A percentile compares a stretch with the other conserved stretches of the same genome.
Evolutionary conservation across 2,329 filamentous ascomycete genomes (phyloP).

Genomic region (Fusarium beomiforme): DNA sequence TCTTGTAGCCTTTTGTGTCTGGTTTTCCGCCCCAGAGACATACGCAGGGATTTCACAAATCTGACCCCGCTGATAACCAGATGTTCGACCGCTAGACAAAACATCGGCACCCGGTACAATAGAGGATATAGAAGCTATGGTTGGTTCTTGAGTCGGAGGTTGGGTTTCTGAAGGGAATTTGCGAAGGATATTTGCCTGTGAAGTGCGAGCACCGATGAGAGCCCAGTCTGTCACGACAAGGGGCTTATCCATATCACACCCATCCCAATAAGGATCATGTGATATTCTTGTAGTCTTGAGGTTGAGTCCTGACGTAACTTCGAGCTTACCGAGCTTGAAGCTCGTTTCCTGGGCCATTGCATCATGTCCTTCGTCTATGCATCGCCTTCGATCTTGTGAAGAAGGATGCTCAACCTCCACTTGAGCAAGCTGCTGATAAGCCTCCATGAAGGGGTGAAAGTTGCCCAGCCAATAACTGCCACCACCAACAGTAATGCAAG

Average conservation of each 20-base stretch:
- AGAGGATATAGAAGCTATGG: conserved; percentile 45
- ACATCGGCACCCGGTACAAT: conserved; percentile 51
- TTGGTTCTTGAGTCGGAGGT: conserved; percentile 45
- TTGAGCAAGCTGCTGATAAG: conserved; percentile 40
- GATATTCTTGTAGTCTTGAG: conserved; percentile 56
- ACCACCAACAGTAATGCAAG: conserved; percentile 51
- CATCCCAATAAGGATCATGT: conserved; percentile 58
- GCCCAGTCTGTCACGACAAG: conserved; percentile 57
- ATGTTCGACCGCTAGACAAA: conserved; percentile 55
- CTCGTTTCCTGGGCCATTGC: conserved; percentile 42
- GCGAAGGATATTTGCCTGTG: conserved; percentile 54
- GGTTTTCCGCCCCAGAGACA: conserved; percentile 51
- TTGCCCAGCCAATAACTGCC: conserved; percentile 55
- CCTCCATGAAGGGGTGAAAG: conserved; percentile 56
- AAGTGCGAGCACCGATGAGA: conserved; percentile 49
- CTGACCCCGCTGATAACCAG: conserved; percentile 54
- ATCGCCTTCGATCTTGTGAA: conserved; percentile 51
- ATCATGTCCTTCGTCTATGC: conserved; percentile 51
- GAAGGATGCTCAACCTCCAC: conserved; percentile 55
- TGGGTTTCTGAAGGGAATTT: conserved; percentile 51
- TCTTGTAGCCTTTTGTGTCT: conserved; percentile 54
- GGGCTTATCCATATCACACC: conserved; percentile 52
- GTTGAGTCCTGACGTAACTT: conserved; percentile 54
- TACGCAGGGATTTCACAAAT: conserved; percentile 57
- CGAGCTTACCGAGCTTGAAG: conserved; percentile 50